Evolutionary conservation across 129 eudicot genomes (phyloP).

Genomic region (Saussurea involucrata): DNA sequence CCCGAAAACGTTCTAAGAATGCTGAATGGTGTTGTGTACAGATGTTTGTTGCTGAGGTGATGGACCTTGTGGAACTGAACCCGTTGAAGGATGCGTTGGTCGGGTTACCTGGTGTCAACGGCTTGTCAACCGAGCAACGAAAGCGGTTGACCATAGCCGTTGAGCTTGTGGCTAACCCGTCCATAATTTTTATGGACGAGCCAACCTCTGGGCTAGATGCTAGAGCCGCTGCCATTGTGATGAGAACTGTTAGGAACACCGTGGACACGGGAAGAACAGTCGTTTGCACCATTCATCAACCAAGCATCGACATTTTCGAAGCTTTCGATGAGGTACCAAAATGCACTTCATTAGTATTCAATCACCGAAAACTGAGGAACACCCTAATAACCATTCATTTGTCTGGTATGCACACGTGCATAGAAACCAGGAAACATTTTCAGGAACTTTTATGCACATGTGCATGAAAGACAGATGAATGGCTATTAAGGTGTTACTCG

Average conservation of each 20-base stretch:
- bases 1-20: background rate
- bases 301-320: slow-evolving; percentile 61
- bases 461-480: background rate
- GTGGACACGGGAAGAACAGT: slow-evolving; percentile 64
- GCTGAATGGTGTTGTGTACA: slow-evolving; percentile 12
- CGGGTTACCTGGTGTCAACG: slow-evolving; percentile 81
- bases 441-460: background rate
- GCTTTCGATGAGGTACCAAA: slow-evolving; percentile 52
- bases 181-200: slow-evolving; percentile 62
- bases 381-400: background rate
- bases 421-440: background rate
- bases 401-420: background rate
- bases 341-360: background rate
- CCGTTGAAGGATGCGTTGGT: slow-evolving; percentile 54
- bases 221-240: slow-evolving; percentile 59
- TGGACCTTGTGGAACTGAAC: slow-evolving; percentile 74
- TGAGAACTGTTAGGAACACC: slow-evolving; percentile 61
- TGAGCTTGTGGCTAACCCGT: slow-evolving; percentile 60
- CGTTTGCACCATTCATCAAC: slow-evolving; percentile 70
- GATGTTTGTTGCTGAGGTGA: slow-evolving; percentile 82
- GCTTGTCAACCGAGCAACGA: slow-evolving; percentile 79
- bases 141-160: slow-evolving; percentile 78
- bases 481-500: background rate
- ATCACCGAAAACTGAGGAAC: background rate
- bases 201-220: slow-evolving; percentile 65